Evolutionary conservation across 2,329 filamentous ascomycete species (phyloP).

Genomic region (Pezicula neosporulosa): DNA sequence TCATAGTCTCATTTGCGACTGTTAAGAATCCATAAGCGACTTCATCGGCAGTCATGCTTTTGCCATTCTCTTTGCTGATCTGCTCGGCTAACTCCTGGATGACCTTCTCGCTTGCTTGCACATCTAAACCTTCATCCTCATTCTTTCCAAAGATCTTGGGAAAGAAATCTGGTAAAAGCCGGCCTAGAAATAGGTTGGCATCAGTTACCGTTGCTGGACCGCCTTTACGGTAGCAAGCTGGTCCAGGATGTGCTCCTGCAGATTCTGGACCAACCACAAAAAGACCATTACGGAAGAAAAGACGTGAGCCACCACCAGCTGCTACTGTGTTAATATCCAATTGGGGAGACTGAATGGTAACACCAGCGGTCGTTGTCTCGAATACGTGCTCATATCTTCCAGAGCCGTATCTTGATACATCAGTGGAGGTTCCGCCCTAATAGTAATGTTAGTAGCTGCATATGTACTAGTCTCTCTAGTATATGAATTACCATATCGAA

Average conservation of each 20-base stretch:
- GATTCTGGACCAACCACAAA: conserved; percentile 91
- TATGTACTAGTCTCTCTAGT: too few relatives aligned
- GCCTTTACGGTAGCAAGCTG: conserved; percentile 86
- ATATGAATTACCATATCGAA: conserved; percentile 70
- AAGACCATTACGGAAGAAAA: conserved; percentile 86
- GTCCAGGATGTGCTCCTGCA: conserved; percentile 83
- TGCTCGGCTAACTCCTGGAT: conserved; percentile 74
- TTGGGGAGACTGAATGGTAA: conserved; percentile 88
- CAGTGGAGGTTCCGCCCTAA: conserved; percentile 78
- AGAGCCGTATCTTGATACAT: conserved; percentile 82
- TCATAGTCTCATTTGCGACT: conserved; percentile 91
- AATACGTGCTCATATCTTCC: conserved; percentile 92
- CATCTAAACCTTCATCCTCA: conserved; percentile 77
- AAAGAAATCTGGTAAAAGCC: conserved; percentile 86
- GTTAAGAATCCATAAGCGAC: conserved; percentile 87
- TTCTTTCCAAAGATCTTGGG: conserved; percentile 93
- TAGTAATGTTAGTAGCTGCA: too few relatives aligned
- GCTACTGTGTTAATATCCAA: conserved; percentile 95
- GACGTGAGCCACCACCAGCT: conserved; percentile 77
- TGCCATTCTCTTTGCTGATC: conserved; percentile 73
- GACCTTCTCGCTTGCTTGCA: conserved; percentile 68
- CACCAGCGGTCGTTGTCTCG: conserved; percentile 90
- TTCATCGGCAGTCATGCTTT: conserved; percentile 73
- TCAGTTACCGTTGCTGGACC: conserved; percentile 92
- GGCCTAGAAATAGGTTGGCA: conserved; percentile 81